A percentile compares a stretch with the other conserved stretches of the same genome.
Conservation (phyloP, 352 stramenopile species). For the Pythium apleroticum region DNA sequence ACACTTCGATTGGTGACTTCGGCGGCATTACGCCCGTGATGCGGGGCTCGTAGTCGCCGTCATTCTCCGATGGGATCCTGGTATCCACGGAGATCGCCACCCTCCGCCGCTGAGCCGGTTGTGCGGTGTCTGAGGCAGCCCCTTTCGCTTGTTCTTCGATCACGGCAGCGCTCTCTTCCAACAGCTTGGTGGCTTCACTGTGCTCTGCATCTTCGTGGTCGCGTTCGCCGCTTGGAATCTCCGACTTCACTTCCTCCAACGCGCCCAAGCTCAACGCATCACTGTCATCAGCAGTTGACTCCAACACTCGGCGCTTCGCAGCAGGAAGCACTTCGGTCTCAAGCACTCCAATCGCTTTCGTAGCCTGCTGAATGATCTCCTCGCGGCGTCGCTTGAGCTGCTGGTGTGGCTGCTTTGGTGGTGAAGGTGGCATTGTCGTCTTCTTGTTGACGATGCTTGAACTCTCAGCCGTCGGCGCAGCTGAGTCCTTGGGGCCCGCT, state of each 20-base stretch:
- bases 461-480: background rate
- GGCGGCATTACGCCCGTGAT: slow-evolving; percentile 18
- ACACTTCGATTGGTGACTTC: slow-evolving; percentile 43
- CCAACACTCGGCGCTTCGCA: background rate
- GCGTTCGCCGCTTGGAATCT: background rate
- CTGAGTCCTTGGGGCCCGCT: background rate
- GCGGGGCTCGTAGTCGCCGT: background rate
- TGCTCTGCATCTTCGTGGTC: background rate
- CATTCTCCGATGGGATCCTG: background rate
- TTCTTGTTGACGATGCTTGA: background rate
- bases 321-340: slow-evolving; percentile 20
- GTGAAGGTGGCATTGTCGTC: background rate
- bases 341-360: slow-evolving; percentile 18
- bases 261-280: background rate
- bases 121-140: background rate
- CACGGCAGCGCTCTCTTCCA: background rate
- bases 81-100: slow-evolving; percentile 30
- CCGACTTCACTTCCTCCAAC: background rate
- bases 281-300: background rate
- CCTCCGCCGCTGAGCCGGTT: background rate
- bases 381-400: slow-evolving; percentile 22
- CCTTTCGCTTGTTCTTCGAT: background rate
- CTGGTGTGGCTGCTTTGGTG: background rate
- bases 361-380: slow-evolving; percentile 24
- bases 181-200: background rate